Evolutionary conservation across 1,284 basidiomycete species (phyloP).

Genomic region (Leccinum cinnamomeum): DNA sequence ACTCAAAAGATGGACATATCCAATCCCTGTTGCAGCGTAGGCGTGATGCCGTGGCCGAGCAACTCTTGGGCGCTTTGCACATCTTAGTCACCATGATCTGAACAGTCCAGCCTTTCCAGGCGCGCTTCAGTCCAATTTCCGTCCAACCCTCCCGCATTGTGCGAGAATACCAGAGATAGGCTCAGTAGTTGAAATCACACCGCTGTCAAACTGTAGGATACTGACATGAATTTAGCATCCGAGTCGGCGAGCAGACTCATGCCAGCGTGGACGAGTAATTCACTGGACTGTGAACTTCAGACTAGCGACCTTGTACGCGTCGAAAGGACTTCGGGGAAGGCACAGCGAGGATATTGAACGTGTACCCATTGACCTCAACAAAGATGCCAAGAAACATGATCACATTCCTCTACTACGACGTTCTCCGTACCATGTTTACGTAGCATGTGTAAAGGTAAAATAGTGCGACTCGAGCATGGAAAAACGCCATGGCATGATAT

Average conservation of each 20-base stretch:
- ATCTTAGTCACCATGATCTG: neutral
- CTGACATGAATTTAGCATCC: neutral
- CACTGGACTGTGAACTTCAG: neutral
- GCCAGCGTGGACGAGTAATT: too few relatives aligned
- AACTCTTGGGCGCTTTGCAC: neutral
- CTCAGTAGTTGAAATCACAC: neutral
- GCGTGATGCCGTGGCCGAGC: slow-evolving; percentile 31
- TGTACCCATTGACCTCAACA: neutral
- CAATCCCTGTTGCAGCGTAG: slow-evolving; percentile 42
- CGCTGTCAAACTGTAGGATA: neutral
- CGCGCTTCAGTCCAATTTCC: neutral
- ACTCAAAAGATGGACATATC: slow-evolving; percentile 1
- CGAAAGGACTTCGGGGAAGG: neutral
- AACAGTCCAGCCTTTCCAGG: neutral
- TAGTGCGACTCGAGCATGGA: neutral
- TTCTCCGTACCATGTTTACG: too few relatives aligned
- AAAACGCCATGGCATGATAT: neutral
- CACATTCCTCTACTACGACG: neutral
- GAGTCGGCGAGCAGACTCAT: neutral
- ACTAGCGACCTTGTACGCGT: neutral
- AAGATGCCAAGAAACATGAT: neutral
- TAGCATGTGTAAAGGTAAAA: neutral
- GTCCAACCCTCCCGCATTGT: neutral
- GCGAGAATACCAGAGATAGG: neutral
- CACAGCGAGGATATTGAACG: neutral